A percentile compares a stretch with the other conserved stretches of the same genome.
Evolutionary conservation across 345 rosid genomes (phyloP).

Genomic region (Populus alba): DNA sequence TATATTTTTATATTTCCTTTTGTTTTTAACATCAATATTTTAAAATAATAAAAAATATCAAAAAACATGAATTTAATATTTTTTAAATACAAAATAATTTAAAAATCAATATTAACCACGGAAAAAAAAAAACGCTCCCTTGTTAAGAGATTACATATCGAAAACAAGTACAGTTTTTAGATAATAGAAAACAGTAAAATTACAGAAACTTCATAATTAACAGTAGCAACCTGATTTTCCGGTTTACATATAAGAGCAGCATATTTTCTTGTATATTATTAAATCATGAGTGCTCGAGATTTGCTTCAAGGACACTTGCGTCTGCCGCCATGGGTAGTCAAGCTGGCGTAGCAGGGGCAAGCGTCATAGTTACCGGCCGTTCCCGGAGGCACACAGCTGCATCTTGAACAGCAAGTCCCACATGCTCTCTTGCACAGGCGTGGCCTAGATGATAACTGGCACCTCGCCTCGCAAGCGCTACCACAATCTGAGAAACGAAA

Average conservation of each 20-base stretch:
- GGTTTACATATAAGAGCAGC: neutral
- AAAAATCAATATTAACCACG: too few relatives aligned
- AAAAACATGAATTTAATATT: too few relatives aligned
- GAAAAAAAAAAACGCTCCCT: too few relatives aligned
- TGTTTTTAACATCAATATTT: too few relatives aligned
- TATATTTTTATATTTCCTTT: too few relatives aligned
- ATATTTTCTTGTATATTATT: neutral
- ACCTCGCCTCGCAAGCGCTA: slow-evolving; percentile 56
- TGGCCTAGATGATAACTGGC: slow-evolving; percentile 57
- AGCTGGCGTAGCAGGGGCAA: slow-evolving; percentile 62
- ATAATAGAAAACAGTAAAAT: too few relatives aligned
- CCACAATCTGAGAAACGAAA: slow-evolving; percentile 20
- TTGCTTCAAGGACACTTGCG: slow-evolving; percentile 65
- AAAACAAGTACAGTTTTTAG: neutral
- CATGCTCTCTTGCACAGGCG: slow-evolving; percentile 66
- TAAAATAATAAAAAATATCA: too few relatives aligned
- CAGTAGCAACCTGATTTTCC: neutral
- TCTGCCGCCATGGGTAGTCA: slow-evolving; percentile 73
- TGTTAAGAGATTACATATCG: neutral
- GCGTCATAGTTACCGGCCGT: slow-evolving; percentile 59
- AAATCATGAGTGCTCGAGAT: neutral
- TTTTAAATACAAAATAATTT: too few relatives aligned
- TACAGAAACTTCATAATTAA: neutral
- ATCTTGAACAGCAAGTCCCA: slow-evolving; percentile 64
- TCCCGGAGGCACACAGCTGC: slow-evolving; percentile 83